Conservation (phyloP, 2,329 filamentous ascomycete species). For the Ambrosiella beaveri region DNA sequence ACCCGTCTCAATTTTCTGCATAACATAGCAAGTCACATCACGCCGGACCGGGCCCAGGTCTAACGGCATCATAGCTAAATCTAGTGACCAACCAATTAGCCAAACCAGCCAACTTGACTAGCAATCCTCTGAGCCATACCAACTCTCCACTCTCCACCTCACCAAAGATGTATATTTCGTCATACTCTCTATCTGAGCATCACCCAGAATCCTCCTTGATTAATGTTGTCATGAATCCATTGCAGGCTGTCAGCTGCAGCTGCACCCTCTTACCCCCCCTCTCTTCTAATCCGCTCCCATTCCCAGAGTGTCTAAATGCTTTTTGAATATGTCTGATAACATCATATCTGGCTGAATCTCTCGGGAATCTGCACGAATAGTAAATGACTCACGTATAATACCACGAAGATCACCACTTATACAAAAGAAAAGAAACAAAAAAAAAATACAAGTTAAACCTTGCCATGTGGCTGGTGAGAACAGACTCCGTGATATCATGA, state of each 20-base stretch:
- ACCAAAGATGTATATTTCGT: neutral
- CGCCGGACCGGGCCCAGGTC: too few species aligned
- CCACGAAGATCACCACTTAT: neutral
- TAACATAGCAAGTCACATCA: too few species aligned
- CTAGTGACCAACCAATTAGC: too few species aligned
- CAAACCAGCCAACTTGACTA: neutral
- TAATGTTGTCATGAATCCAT: neutral
- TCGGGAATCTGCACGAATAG: neutral
- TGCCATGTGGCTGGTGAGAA: neutral
- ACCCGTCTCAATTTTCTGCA: too few species aligned
- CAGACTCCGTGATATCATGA: neutral
- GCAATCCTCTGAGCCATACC: neutral
- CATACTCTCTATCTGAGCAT: neutral
- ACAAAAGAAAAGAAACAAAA: neutral
- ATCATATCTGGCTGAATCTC: neutral
- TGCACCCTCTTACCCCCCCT: neutral
- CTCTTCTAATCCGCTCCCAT: neutral
- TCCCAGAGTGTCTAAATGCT: neutral
- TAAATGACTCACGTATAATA: neutral
- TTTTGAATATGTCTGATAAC: neutral
- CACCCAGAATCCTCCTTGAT: neutral
- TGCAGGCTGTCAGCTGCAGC: neutral
- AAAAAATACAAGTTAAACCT: neutral
- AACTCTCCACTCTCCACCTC: neutral
- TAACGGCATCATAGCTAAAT: too few species aligned